Base-by-base conservation (phyloP, 2,329 filamentous ascomycete species). In the Neodidymelliopsis sp. region DNA sequence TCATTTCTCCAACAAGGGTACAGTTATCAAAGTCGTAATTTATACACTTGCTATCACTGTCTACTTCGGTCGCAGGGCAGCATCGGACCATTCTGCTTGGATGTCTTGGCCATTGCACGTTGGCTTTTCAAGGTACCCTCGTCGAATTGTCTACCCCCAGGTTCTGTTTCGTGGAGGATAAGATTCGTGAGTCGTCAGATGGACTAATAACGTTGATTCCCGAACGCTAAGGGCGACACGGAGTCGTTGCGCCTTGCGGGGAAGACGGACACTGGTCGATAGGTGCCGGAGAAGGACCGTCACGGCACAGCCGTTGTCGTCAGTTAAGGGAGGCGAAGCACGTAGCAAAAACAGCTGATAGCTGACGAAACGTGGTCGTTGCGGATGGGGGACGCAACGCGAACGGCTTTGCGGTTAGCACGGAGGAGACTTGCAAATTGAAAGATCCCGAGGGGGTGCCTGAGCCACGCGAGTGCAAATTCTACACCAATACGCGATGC, bases 1-100 rank as follows among this genome's bases (percentile, higher is more conserved):
- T 29, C 11, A 29, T 20, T 9, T 25, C 34, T 15, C 15, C 23
- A 11, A 37, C 4, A 2, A 35, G 9, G 16, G 24, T n/a, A 4
- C 10, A 7, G 22, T 29, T 8, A 18, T 2, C 28, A 25, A 28
- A 24, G 13, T 15, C 28, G 47, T 45, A 40, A 39, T 13, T 27
- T 41, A 39, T 12, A 24, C 16, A 22, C 11, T 20, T 11, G 9
- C 47, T 50, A 50, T 36, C 19, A 40, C 47, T 40, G 47, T 50
- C 40, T 50, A 50, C 20, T 36, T 25, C 30, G 47, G 15, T 35
- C 47, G 40, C n/a, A 22, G 19, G 24, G 6, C 44, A 34, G 15
- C 27, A 16, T 27, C 24, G 40, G 20, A 19, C 36, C 18, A 16
- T 15, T 12, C 18, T n/a, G 10, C 19, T 15, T 36, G 8, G 20